phyloP scores from a whole-genome alignment of 2,329 filamentous ascomycete genomes.

The Beauveria sp. region DNA sequence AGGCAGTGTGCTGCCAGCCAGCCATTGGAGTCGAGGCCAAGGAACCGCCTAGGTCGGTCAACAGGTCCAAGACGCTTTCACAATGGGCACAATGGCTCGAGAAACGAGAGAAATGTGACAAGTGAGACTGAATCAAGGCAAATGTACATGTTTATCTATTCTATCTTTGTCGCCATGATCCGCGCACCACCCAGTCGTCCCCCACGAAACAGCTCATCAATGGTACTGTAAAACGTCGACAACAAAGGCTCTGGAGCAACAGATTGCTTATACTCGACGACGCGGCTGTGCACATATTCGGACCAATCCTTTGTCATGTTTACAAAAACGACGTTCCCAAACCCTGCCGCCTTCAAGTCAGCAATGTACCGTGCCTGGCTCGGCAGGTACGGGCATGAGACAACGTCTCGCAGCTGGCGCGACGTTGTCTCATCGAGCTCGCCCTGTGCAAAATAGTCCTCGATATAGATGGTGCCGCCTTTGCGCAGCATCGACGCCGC shows the following conservation, averaged over 20 bases:
- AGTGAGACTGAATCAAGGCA: neutral
- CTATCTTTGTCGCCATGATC: slow-evolving; percentile 8
- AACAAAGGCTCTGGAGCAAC: slow-evolving; percentile 7
- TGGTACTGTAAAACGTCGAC: slow-evolving; percentile 13
- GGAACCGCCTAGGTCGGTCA: neutral
- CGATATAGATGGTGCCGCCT: slow-evolving; percentile 16
- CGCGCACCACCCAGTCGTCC: slow-evolving; percentile 13
- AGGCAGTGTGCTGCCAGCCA: neutral
- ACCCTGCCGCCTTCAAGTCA: slow-evolving; percentile 14
- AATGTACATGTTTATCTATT: neutral
- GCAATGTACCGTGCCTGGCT: slow-evolving; percentile 10
- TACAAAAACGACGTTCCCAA: slow-evolving; percentile 12
- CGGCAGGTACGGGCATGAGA: slow-evolving; percentile 16
- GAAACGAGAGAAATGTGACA: neutral
- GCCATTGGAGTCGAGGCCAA: neutral
- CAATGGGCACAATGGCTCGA: neutral
- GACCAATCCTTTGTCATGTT: slow-evolving; percentile 16
- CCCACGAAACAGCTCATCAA: slow-evolving; percentile 14
- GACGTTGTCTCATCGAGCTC: neutral
- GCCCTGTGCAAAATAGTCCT: slow-evolving; percentile 16
- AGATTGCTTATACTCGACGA: slow-evolving; percentile 11
- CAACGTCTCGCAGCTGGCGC: slow-evolving; percentile 10
- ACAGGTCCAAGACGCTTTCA: neutral
- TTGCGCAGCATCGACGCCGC: slow-evolving; percentile 10
- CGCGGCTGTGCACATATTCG: slow-evolving; percentile 15